phyloP scores from a whole-genome alignment of 2,329 filamentous ascomycete genomes.

The Penicillium crustosum region DNA sequence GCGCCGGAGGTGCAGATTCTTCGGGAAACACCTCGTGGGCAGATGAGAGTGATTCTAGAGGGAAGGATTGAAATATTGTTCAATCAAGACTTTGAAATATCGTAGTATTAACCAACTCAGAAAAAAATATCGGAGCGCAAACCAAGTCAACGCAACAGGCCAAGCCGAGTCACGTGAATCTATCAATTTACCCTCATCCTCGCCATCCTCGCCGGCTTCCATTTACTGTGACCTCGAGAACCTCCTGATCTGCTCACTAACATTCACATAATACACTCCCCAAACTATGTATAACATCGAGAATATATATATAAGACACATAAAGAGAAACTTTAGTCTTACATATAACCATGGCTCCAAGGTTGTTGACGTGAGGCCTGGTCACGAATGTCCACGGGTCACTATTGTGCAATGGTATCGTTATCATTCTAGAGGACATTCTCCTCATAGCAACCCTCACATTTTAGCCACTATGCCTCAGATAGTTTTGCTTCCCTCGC shows the following conservation, averaged over 20 bases:
- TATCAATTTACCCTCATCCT: not conserved
- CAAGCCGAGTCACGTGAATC: not conserved
- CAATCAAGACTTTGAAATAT: not conserved
- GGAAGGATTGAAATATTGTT: not conserved
- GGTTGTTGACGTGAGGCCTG: no score
- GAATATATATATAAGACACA: no score
- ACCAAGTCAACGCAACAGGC: slow-evolving; percentile 1
- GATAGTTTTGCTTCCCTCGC: not conserved
- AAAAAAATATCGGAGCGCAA: slow-evolving; percentile 15
- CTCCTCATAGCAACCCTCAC: not conserved
- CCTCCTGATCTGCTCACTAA: not conserved
- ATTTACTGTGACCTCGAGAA: not conserved
- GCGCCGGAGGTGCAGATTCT: slow-evolving; percentile 4
- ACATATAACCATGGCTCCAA: no score
- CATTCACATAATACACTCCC: not conserved
- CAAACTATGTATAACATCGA: not conserved
- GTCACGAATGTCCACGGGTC: not conserved
- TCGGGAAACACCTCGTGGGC: not conserved
- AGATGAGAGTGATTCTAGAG: not conserved
- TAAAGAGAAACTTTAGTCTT: no score
- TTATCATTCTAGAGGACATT: no score
- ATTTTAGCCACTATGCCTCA: not conserved
- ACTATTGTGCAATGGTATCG: not conserved
- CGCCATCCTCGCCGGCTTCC: not conserved
- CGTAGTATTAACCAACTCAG: not conserved